Evolutionary conservation across 106 monocot species (phyloP).

Genomic region (Chionographis japonica): DNA sequence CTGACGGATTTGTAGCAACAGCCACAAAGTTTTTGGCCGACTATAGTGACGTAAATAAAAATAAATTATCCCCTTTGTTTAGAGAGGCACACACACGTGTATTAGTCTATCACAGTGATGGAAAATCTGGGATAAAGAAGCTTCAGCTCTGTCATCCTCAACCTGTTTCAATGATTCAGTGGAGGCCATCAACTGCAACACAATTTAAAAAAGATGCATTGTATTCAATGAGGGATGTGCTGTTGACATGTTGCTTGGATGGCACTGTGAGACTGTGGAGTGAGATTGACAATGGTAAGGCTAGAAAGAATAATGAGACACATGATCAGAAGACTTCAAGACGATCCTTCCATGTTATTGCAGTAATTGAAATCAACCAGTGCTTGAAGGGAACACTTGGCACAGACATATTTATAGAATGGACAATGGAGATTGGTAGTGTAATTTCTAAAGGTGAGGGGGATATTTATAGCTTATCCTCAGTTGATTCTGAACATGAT

Average conservation of each 20-base stretch:
- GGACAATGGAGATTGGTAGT: conserved; percentile 54
- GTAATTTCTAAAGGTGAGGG: conserved; percentile 34
- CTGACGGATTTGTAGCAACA: conserved; percentile 68
- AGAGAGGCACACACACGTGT: conserved; percentile 32
- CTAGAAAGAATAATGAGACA: conserved; percentile 29
- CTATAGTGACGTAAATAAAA: background rate
- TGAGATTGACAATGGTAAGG: conserved; percentile 54
- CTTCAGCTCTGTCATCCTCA: conserved; percentile 64
- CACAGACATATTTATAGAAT: conserved; percentile 55
- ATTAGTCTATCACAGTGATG: conserved; percentile 52
- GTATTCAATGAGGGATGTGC: conserved; percentile 42
- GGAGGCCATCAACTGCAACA: conserved; percentile 56
- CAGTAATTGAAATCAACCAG: conserved; percentile 80
- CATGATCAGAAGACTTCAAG: conserved; percentile 28
- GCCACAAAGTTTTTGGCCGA: conserved; percentile 14
- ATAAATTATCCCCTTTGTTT: conserved; percentile 8
- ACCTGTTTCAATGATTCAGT: conserved; percentile 76
- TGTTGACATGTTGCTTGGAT: conserved; percentile 87
- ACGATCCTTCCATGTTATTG: conserved; percentile 67
- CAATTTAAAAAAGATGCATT: conserved; percentile 24
- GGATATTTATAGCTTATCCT: conserved; percentile 23
- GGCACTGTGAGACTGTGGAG: conserved; percentile 90
- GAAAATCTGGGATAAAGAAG: conserved; percentile 32
- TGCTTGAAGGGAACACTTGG: conserved; percentile 58
- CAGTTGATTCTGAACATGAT: conserved; percentile 26